Evolutionary conservation across 768 basidiomycete species (phyloP).

Genomic region (Candolleomyces aberdarensis): DNA sequence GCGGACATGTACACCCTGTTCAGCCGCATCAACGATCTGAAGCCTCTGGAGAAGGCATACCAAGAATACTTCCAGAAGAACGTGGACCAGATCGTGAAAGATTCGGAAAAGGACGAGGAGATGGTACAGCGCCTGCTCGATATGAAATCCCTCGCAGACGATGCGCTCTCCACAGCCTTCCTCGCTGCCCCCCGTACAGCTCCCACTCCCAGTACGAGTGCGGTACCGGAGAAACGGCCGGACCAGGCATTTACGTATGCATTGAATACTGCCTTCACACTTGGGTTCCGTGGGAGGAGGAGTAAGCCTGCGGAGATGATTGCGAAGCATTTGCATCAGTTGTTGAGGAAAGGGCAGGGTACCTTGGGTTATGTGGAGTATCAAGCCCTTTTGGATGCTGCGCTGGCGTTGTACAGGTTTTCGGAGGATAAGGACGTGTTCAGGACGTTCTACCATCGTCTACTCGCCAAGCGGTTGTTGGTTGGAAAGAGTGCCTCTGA

Average conservation of each 20-base stretch:
- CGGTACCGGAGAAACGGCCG: slow-evolving; percentile 27
- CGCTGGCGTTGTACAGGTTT: slow-evolving; percentile 74
- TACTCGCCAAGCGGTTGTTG: slow-evolving; percentile 82
- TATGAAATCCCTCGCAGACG: slow-evolving; percentile 60
- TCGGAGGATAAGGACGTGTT: slow-evolving; percentile 95
- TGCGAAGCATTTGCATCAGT: slow-evolving; percentile 84
- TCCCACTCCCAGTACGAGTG: not conserved
- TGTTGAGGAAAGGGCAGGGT: slow-evolving; percentile 86
- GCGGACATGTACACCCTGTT: slow-evolving; percentile 60
- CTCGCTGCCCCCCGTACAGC: slow-evolving; percentile 12
- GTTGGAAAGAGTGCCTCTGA: slow-evolving; percentile 82
- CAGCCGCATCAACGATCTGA: slow-evolving; percentile 50
- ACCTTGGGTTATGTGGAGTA: slow-evolving; percentile 61
- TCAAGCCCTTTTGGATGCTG: slow-evolving; percentile 58
- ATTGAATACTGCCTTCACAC: slow-evolving; percentile 65
- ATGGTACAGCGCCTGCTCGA: slow-evolving; percentile 76
- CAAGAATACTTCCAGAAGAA: slow-evolving; percentile 44
- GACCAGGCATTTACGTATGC: slow-evolving; percentile 65
- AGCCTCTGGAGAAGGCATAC: slow-evolving; percentile 58
- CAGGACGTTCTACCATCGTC: slow-evolving; percentile 86
- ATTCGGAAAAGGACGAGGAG: slow-evolving; percentile 58
- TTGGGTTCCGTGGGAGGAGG: slow-evolving; percentile 70
- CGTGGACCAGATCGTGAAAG: slow-evolving; percentile 65
- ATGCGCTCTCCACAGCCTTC: slow-evolving; percentile 50
- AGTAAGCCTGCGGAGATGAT: slow-evolving; percentile 92